These are phyloP conservation scores for Phragmites australis DNA, from an alignment of 176 grass and related monocot genomes.

Conservation along the genomic window DNA sequence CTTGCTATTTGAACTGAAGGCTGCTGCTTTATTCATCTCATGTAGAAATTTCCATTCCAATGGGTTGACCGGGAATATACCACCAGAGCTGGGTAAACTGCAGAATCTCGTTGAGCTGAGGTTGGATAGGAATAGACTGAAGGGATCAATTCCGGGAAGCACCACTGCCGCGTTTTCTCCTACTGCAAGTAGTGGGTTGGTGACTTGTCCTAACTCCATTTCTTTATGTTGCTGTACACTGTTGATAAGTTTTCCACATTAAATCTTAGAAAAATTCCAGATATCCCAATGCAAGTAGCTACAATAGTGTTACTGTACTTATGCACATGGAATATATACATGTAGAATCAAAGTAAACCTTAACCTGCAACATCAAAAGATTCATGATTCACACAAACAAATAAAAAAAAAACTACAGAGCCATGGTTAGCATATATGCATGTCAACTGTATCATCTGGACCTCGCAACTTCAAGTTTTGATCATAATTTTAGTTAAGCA, in stretches of 20 bases:
- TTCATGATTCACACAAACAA: background rate
- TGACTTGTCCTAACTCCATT: slow-evolving; percentile 12
- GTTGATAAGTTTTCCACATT: background rate
- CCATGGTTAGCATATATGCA: background rate
- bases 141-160: slow-evolving; percentile 72
- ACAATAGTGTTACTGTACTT: background rate
- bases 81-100: slow-evolving; percentile 64
- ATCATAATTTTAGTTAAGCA: background rate
- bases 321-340: background rate
- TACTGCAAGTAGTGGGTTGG: slow-evolving; percentile 52
- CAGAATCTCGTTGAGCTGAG: slow-evolving; percentile 78
- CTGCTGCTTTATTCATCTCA: background rate
- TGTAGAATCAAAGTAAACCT: background rate
- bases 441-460: background rate
- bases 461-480: background rate
- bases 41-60: slow-evolving; percentile 88
- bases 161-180: slow-evolving; percentile 51
- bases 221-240: background rate
- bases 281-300: background rate
- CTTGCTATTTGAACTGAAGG: slow-evolving; percentile 24
- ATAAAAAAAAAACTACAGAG: background rate
- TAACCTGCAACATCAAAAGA: background rate
- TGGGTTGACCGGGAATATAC: slow-evolving; percentile 79
- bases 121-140: slow-evolving; percentile 83
- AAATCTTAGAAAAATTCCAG: background rate